Base-by-base conservation (phyloP, 352 stramenopile genomes). In the Globisporangium acanthophoron region DNA sequence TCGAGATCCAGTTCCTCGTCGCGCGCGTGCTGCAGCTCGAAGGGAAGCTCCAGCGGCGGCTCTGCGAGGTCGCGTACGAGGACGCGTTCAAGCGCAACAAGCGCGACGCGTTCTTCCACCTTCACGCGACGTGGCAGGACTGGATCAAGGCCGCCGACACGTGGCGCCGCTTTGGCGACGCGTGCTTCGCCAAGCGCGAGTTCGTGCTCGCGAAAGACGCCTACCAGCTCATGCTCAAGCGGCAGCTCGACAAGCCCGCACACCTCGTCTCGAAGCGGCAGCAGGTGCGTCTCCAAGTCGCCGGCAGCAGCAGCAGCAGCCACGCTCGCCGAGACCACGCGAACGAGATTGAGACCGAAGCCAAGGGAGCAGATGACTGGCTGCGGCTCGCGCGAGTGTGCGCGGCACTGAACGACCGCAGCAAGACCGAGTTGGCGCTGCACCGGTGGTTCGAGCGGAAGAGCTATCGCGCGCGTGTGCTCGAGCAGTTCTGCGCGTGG, bases 61-160 rank as follows among this genome's bases (percentile, higher is more conserved):
- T 89, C 8, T 86, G 76, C 35, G 56, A 68, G 0, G 74, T 89
- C 29, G 81, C 81, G 9, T 91, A 84, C 52, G 81, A 91, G 44
- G 81, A 89, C 52, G 73, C 78, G 5, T 88, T 86, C 40, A 8
- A 40, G 29, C 41, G 45, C 27, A 33, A 83, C 70, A 18, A 16
- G n/a, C 46, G 61, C 9, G 60, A 72, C 7, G 64, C 66, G 9
- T 65, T 59, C 44, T 65, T 61, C 27, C 46, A 56, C 3, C 43
- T 55, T 5, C 73, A 74, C 21, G 35, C 56, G 37, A 78, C 74
- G n/a, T 88, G 76, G 78, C 65, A 79, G 24, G 69, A 85, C 15
- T 91, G 79, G 74, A 68, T 89, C 41, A 75, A 78, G 43, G 54
- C 67, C 7, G 20, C 69, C 0, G 62, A 70, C 5, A 87, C 80